phyloP scores from a whole-genome alignment of 2,329 filamentous ascomycete genomes.

The Grosmannia huntii region DNA sequence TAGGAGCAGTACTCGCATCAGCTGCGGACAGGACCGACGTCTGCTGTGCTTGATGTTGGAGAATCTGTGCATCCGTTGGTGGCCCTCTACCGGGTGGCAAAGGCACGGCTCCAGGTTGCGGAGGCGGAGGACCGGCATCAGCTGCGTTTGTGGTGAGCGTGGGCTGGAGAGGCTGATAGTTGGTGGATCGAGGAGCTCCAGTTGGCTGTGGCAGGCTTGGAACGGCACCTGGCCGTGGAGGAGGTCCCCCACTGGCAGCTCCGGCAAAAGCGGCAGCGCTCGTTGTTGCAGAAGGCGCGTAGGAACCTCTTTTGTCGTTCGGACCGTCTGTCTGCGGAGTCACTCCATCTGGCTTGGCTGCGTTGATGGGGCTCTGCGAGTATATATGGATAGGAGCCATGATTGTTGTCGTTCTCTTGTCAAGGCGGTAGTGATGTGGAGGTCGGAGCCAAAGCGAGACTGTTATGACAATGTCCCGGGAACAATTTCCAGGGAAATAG shows the following conservation, averaged over 20 bases:
- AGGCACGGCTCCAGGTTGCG: constrained; percentile 45
- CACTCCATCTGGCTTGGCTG: constrained; percentile 36
- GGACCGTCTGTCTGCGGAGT: constrained; percentile 31
- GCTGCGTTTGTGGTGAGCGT: constrained; percentile 27
- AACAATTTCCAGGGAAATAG: too few species aligned
- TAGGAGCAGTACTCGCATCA: constrained; percentile 15
- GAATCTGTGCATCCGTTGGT: constrained; percentile 23
- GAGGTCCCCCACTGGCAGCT: constrained; percentile 3
- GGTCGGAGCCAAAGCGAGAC: neutral
- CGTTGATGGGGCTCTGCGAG: constrained; percentile 44
- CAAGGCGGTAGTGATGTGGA: neutral
- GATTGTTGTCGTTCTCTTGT: neutral
- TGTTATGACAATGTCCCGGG: too few species aligned
- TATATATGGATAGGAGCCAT: constrained; percentile 52
- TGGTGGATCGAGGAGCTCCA: constrained; percentile 19
- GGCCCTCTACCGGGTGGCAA: constrained; percentile 30
- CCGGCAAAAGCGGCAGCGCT: neutral
- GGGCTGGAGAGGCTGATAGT: constrained; percentile 21
- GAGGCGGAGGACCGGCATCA: constrained; percentile 32
- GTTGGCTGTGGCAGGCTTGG: constrained; percentile 33
- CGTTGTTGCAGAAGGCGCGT: neutral
- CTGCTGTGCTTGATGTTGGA: constrained; percentile 14
- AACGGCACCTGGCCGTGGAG: constrained; percentile 33
- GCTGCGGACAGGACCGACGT: constrained; percentile 16
- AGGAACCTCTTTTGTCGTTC: neutral